Evolutionary conservation across 805 yeast genomes (phyloP), one percentile per base, ranked within the genome.

Genomic region (Cyberlindnera galapagoensis): DNA sequence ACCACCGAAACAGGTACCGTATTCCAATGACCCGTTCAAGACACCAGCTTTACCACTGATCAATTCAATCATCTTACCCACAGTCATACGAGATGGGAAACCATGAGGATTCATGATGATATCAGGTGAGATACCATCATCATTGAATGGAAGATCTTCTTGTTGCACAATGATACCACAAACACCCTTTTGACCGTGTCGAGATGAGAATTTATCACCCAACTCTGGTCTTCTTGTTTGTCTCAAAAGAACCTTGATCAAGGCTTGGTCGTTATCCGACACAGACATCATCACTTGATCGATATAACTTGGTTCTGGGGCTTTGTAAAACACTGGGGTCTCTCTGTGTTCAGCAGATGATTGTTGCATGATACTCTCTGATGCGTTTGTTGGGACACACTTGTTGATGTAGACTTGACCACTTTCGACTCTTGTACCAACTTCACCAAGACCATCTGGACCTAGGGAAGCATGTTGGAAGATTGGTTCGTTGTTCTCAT

Each of bases 51-150:
- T 92, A 47, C 98, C 98, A 20, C 95, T 82, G 16, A 92, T 82
- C 41, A 90, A 69, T 59, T 92, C 98, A 45, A 92, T 76, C 97
- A 92, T 90, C 61, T 92, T 92, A 38, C 98, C 98, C 13, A 92
- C 97, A 24, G 98, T 92, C 98, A 92, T 92, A 73, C 98, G 94
- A 21, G 97, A 90, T 42, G 98, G 98, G 80, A 90, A 92, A 65
- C 97, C 98, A 59, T 90, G 98, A 2, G 98, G 98, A 54, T 90
- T 90, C 97, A 90, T 90, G 52, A 90, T 90, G 44, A 90, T 88
- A 63, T 90, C 98, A 0, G 98, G 98, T 4, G 76, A 67, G 17
- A 92, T 73, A 55, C 98, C 98, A 37, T 78, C 73, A 48, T 92
- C 97, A 54, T 79, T 85, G 61, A 90, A 90, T 10, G 98, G 98